Evolutionary conservation across 2,329 filamentous ascomycete species (phyloP).

Genomic region (Diaporthe humulicola): DNA sequence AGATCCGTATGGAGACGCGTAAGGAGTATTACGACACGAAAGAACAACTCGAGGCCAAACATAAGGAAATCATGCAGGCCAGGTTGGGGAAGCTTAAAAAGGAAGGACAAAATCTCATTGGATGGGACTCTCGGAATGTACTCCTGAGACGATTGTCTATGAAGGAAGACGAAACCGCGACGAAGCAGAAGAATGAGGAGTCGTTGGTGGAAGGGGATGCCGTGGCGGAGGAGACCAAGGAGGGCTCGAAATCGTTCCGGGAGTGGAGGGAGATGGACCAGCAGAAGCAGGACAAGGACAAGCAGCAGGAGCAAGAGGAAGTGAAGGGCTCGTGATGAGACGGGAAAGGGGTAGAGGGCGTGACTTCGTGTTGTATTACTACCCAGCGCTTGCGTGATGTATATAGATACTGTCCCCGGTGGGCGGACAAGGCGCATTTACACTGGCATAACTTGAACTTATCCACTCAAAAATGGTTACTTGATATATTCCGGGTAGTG

Average conservation of each 20-base stretch:
- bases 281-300: background rate
- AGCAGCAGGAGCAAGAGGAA: background rate
- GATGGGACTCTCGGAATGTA: too few species aligned
- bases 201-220: background rate
- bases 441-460: background rate
- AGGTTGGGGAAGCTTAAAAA: too few species aligned
- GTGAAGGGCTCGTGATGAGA: background rate
- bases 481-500: background rate
- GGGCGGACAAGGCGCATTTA: background rate
- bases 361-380: background rate
- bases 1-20: too few species aligned
- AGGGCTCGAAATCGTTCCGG: slow-evolving; percentile 27
- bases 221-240: background rate
- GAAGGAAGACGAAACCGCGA: background rate
- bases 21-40: too few species aligned
- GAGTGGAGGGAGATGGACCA: slow-evolving; percentile 37
- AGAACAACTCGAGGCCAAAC: too few species aligned
- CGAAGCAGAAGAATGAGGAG: background rate
- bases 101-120: too few species aligned
- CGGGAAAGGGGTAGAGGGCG: background rate
- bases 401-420: background rate
- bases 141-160: background rate
- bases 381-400: slow-evolving; percentile 1
- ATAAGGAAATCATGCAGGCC: too few species aligned
- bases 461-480: slow-evolving; percentile 1